Base-by-base conservation (phyloP, 306 rosid species). In the Malus sieversii region DNA sequence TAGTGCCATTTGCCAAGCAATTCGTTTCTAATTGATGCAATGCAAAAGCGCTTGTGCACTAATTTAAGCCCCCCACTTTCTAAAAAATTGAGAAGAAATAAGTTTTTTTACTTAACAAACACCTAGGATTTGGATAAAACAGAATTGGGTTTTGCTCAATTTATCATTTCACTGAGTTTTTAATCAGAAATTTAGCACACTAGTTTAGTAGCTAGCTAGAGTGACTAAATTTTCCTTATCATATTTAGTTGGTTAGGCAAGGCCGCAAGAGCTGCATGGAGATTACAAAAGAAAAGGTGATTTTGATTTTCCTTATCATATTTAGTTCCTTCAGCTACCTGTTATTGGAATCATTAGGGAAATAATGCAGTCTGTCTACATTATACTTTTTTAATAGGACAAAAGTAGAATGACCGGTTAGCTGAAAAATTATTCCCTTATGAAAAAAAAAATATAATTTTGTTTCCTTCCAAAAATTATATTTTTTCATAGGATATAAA, bases 351-450 rank as follows among this genome's bases (percentile, higher is more conserved):
- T 79, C 81, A 70, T 76, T 67, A 66, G 71, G 53, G 75, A 78
- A 82, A 84, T 87, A 69, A 82, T 90, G 86, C 51, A 77, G 75
- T 76, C 79, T 71, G 76, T 75, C 72, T 77, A 64, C 38, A 63
- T 74, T 59, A 61, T 57, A 66, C 68, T 55, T 64, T 66, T 12
- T 53, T 53, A 33, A 27, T 38, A 30, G 11, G 61, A 35, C 20
- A 29, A 63, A 33, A 20, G 33, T 58, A 32, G 45, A 35, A 59
- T 71, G 66, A 60, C 52, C 63, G 9, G 40, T 35, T 35, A 35
- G 40, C 40, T 35, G 40, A 35, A 35, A 35, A 8, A 35, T 35
- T 35, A 35, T 35, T 35, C 40, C 40, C 40, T 7, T 0, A 35
- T 35, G 40, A 7, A 35, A 35, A 35, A 35, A 35, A 35, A 35